Conservation (phyloP, 106 monocot genomes). For the Platanthera guangdongensis region DNA sequence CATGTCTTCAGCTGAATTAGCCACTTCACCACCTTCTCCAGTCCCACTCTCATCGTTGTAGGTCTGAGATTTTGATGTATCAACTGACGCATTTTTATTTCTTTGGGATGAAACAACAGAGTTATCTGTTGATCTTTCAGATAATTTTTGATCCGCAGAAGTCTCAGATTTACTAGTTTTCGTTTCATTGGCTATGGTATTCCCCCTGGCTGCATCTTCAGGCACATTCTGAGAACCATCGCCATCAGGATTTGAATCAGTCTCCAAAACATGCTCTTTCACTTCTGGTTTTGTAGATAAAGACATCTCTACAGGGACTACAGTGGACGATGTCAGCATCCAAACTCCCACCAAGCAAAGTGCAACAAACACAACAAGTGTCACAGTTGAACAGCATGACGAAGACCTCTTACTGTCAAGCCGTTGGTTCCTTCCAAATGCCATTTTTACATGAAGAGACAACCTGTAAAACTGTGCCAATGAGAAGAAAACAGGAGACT, state of each 20-base stretch:
- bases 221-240: too few species aligned
- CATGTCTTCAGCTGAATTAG: constrained; percentile 9
- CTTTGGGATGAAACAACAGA: constrained; percentile 11
- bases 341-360: constrained; percentile 79
- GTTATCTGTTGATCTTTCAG: neutral
- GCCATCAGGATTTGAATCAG: constrained; percentile 15
- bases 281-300: constrained; percentile 27
- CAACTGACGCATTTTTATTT: constrained; percentile 18
- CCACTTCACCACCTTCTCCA: constrained; percentile 10
- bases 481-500: too few species aligned
- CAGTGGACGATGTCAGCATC: constrained; percentile 82
- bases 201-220: neutral
- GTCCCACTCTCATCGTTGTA: constrained; percentile 39
- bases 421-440: constrained; percentile 45
- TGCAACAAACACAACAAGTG: constrained; percentile 64
- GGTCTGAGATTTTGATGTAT: constrained; percentile 18
- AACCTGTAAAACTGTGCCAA: too few species aligned
- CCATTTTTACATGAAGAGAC: constrained; percentile 41
- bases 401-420: constrained; percentile 57
- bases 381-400: constrained; percentile 53
- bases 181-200: constrained; percentile 15
- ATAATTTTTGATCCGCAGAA: constrained; percentile 20
- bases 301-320: constrained; percentile 42
- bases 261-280: constrained; percentile 18
- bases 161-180: constrained; percentile 7